Conservation (phyloP, 2,329 filamentous ascomycete species). For the Metarhizium anisopliae region DNA sequence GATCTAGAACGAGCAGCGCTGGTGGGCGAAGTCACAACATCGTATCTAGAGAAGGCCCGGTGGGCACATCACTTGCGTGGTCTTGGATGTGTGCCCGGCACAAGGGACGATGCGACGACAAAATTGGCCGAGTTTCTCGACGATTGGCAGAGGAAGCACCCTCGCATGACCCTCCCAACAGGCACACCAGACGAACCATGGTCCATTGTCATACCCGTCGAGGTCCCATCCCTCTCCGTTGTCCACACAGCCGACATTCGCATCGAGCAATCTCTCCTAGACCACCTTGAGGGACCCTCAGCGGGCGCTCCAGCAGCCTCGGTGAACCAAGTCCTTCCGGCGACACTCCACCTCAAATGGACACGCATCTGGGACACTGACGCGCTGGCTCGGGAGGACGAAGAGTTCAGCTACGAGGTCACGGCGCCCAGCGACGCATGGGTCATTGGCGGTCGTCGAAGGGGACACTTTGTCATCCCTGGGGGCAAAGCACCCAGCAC, state of each 20-base stretch:
- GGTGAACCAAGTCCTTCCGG: conserved; percentile 56
- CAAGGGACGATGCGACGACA: conserved; percentile 21
- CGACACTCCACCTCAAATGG: conserved; percentile 53
- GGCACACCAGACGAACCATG: conserved; percentile 26
- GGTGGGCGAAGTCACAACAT: conserved; percentile 40
- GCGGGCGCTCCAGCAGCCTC: conserved; percentile 36
- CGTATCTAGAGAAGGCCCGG: conserved; percentile 32
- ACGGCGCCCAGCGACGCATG: conserved; percentile 65
- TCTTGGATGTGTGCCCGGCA: conserved; percentile 32
- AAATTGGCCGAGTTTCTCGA: conserved; percentile 20
- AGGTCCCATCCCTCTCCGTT: conserved; percentile 74
- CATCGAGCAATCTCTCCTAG: conserved; percentile 31
- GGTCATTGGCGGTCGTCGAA: conserved; percentile 75
- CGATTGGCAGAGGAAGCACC: conserved; percentile 22
- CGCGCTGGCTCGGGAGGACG: conserved; percentile 30
- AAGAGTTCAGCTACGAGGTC: conserved; percentile 80
- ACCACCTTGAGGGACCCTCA: conserved; percentile 18
- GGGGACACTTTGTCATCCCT: conserved; percentile 65
- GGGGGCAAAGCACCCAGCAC: conserved; percentile 27
- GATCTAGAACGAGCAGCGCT: conserved; percentile 49
- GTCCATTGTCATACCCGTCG: conserved; percentile 81
- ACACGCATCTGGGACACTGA: conserved; percentile 53
- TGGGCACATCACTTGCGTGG: conserved; percentile 44
- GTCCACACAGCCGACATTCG: conserved; percentile 70
- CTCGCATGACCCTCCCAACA: conserved; percentile 17